These are phyloP conservation scores for Dalbergia oliveri DNA, from an alignment of 306 rosid species.

Conservation along the genomic window DNA sequence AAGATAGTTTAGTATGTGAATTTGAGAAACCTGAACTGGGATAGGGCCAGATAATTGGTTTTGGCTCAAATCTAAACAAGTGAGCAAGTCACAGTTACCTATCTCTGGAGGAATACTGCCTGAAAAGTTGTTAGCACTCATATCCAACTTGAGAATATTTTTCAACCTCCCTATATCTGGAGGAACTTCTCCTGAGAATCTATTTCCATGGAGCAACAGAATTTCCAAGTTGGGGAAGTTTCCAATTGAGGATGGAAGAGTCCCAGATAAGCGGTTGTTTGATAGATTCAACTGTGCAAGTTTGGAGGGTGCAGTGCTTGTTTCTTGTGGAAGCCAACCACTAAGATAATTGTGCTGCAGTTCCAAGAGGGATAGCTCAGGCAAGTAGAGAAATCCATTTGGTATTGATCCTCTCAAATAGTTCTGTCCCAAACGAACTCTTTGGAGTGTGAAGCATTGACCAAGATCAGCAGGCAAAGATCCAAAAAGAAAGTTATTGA, in stretches of 20 bases:
- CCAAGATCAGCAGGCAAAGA: conserved; percentile 81
- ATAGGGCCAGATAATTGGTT: conserved; percentile 83
- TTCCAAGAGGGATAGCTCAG: conserved; percentile 76
- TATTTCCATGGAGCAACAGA: conserved; percentile 71
- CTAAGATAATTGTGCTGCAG: conserved; percentile 79
- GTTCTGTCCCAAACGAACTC: conserved; percentile 89
- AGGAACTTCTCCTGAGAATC: conserved; percentile 76
- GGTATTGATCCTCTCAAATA: conserved; percentile 80
- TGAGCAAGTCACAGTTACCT: conserved; percentile 63
- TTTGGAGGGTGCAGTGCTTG: conserved; percentile 52
- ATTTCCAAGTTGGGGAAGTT: conserved; percentile 75
- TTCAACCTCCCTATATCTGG: conserved; percentile 68
- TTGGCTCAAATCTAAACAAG: conserved; percentile 87
- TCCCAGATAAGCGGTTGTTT: conserved; percentile 74
- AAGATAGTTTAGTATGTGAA: conserved; percentile 80
- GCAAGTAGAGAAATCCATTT: conserved; percentile 75
- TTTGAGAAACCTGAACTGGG: conserved; percentile 72
- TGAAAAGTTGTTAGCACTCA: conserved; percentile 79
- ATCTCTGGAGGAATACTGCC: conserved; percentile 75
- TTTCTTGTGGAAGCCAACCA: conserved; percentile 66
- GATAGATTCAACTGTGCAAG: conserved; percentile 78
- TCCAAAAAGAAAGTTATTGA: conserved; percentile 85
- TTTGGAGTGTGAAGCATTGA: conserved; percentile 64
- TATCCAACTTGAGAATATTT: conserved; percentile 70
- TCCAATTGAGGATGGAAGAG: conserved; percentile 73